A percentile compares a stretch with the other conserved stretches of the same genome.
These are phyloP conservation scores for Omphalotus guepiniiformis DNA, from an alignment of 768 basidiomycete genomes.

Conservation along the genomic window DNA sequence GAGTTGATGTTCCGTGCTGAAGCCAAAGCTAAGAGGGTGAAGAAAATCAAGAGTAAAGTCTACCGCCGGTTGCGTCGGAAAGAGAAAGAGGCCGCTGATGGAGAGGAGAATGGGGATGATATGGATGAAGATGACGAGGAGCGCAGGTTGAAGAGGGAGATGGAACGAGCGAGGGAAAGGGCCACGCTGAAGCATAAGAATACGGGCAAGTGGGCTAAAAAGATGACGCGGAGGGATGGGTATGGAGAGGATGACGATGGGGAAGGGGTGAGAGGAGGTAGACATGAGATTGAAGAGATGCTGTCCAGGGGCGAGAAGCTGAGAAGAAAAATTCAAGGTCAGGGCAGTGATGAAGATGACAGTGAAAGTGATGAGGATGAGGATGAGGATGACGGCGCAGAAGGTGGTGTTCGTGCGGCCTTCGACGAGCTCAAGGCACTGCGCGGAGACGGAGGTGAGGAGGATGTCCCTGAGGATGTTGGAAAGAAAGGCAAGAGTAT, in stretches of 20 bases:
- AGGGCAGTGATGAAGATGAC: conserved; percentile 52
- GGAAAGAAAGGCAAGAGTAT: conserved; percentile 61
- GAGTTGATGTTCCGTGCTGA: conserved; percentile 94
- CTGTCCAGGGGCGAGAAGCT: conserved; percentile 77
- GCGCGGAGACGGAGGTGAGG: conserved; percentile 33
- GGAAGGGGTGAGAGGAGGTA: conserved; percentile 30
- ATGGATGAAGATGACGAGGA: conserved; percentile 51
- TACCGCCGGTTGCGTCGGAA: conserved; percentile 84
- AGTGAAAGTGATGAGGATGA: conserved; percentile 39
- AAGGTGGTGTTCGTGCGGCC: conserved; percentile 49
- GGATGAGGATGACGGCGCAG: conserved; percentile 41
- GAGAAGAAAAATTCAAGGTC: conserved; percentile 69
- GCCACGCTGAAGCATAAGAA: conserved; percentile 87
- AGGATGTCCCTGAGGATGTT: conserved; percentile 26
- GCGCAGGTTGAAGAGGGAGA: conserved; percentile 63
- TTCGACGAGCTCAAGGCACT: conserved; percentile 72
- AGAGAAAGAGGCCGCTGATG: conserved; percentile 57
- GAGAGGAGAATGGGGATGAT: conserved; percentile 42
- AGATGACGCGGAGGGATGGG: conserved; percentile 54
- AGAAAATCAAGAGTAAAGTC: conserved; percentile 95
- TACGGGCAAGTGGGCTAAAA: conserved; percentile 84
- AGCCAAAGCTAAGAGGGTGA: conserved; percentile 79
- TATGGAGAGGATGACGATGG: conserved; percentile 61
- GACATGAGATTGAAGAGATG: conserved; percentile 81
- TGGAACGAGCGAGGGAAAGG: conserved; percentile 79